A percentile compares a stretch with the other conserved stretches of the same genome.
These are phyloP conservation scores for Bocquillonia castaneifolia DNA, from an alignment of 441 rosid genomes.

Conservation along the genomic window DNA sequence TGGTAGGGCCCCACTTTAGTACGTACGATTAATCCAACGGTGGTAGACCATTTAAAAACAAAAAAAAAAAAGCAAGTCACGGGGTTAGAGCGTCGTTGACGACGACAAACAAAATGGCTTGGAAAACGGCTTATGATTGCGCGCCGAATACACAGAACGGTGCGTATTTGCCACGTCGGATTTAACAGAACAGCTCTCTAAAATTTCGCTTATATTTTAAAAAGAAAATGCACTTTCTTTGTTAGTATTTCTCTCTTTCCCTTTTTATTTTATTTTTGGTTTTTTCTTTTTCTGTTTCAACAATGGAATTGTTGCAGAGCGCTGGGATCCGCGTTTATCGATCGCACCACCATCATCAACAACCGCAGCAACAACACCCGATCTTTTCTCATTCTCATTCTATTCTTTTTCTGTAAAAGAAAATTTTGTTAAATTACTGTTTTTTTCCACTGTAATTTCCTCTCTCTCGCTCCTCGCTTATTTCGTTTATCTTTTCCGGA, in stretches of 20 bases:
- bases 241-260: too few relatives aligned
- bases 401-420: conserved; percentile 1
- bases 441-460: conserved; percentile 10
- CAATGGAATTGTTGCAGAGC: conserved; percentile 42
- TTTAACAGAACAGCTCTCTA: conserved; percentile 33
- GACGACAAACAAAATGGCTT: conserved; percentile 16
- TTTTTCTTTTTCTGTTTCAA: conserved; percentile 24
- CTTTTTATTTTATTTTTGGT: not conserved
- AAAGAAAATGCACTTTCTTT: conserved; percentile 18
- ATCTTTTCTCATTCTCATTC: conserved; percentile 7
- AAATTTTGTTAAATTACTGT: too few relatives aligned
- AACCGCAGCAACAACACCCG: conserved; percentile 20
- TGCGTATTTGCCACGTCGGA: conserved; percentile 43
- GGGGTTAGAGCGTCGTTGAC: conserved; percentile 14
- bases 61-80: too few relatives aligned
- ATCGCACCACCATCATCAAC: conserved; percentile 32
- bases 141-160: conserved; percentile 26
- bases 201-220: conserved; percentile 39
- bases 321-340: conserved; percentile 56
- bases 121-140: conserved; percentile 25
- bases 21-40: conserved; percentile 18
- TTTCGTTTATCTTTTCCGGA: not conserved
- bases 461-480: not conserved
- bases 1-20: too few relatives aligned
- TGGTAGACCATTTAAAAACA: too few relatives aligned